Conservation (phyloP, 2,329 filamentous ascomycete species). For the Aspergillus quadricinctus region DNA sequence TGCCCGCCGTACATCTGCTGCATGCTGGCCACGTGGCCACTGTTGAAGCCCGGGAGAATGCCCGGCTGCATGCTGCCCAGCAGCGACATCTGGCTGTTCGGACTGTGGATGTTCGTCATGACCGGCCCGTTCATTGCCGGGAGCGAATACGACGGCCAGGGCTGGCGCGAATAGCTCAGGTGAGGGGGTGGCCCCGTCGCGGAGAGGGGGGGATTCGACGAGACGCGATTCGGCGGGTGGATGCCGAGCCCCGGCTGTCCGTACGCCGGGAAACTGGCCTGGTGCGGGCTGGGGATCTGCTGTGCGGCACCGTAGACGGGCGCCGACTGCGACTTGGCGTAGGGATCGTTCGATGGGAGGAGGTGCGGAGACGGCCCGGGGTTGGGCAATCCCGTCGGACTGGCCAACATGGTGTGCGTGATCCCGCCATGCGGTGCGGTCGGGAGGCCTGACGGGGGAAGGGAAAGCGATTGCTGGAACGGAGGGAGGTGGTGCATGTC, state of each 20-base stretch:
- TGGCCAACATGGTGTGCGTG: constrained; percentile 43
- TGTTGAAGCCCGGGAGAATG: constrained; percentile 58
- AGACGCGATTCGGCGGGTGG: constrained; percentile 47
- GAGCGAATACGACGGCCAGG: constrained; percentile 52
- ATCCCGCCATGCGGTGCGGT: constrained; percentile 37
- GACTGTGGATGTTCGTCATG: constrained; percentile 74
- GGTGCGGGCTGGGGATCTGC: constrained; percentile 49
- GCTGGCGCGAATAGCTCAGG: constrained; percentile 37
- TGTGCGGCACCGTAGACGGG: constrained; percentile 37
- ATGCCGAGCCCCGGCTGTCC: constrained; percentile 39
- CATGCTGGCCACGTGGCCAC: constrained; percentile 53
- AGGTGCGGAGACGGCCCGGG: constrained; percentile 46
- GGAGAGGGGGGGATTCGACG: constrained; percentile 13
- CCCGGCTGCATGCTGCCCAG: constrained; percentile 56
- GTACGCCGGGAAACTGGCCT: constrained; percentile 38
- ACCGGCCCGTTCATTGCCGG: constrained; percentile 63
- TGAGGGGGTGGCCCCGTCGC: constrained; percentile 25
- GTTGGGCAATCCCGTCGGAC: constrained; percentile 38
- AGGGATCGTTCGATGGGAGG: constrained; percentile 57
- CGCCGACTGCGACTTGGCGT: constrained; percentile 49
- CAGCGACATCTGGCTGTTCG: constrained; percentile 66
- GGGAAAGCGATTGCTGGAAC: constrained; percentile 57
- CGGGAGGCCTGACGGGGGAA: constrained; percentile 46
- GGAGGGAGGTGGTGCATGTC: constrained; percentile 60
- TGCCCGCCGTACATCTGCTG: constrained; percentile 58